Evolutionary conservation across 805 yeast species (phyloP).

Genomic region (Saturnispora quitensis): DNA sequence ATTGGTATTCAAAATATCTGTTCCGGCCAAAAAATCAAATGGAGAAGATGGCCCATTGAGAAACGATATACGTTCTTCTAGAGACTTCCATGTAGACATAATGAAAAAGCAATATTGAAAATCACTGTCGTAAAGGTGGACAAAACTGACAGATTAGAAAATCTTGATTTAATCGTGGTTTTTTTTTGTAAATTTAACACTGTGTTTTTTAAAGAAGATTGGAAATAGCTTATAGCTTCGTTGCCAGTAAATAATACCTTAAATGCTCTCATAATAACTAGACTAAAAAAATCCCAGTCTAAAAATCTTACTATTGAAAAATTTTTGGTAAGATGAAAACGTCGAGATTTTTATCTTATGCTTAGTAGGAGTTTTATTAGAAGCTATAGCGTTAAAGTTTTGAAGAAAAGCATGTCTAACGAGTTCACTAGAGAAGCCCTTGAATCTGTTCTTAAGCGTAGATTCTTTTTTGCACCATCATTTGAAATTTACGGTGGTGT

Average conservation of each 20-base stretch:
- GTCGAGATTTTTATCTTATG: constrained; percentile 1
- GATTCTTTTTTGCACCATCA: constrained; percentile 96
- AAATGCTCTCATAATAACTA: no score
- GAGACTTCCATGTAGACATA: constrained; percentile 35
- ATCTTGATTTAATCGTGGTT: not conserved
- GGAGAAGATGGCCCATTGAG: constrained; percentile 24
- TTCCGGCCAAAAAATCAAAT: constrained; percentile 15
- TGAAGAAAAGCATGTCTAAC: constrained; percentile 3
- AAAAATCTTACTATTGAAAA: not conserved
- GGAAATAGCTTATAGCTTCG: no score
- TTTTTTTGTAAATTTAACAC: not conserved
- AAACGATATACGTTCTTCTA: constrained; percentile 29
- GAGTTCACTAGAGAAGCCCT: constrained; percentile 74
- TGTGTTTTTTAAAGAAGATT: not conserved
- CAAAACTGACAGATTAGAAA: no score
- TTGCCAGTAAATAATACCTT: no score
- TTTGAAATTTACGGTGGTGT: constrained; percentile 98
- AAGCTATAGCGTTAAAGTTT: constrained; percentile 2
- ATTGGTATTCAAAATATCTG: constrained; percentile 20
- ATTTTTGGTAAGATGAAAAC: not conserved
- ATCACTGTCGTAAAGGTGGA: not conserved
- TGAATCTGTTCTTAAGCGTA: constrained; percentile 85
- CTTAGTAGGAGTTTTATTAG: constrained; percentile 1
- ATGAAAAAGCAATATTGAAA: constrained; percentile 19
- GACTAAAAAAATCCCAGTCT: not conserved